A percentile compares a stretch with the other conserved stretches of the same genome.
Evolutionary conservation across 1,284 basidiomycete genomes (phyloP).

Genomic region (Apiotrichum veenhuisii): DNA sequence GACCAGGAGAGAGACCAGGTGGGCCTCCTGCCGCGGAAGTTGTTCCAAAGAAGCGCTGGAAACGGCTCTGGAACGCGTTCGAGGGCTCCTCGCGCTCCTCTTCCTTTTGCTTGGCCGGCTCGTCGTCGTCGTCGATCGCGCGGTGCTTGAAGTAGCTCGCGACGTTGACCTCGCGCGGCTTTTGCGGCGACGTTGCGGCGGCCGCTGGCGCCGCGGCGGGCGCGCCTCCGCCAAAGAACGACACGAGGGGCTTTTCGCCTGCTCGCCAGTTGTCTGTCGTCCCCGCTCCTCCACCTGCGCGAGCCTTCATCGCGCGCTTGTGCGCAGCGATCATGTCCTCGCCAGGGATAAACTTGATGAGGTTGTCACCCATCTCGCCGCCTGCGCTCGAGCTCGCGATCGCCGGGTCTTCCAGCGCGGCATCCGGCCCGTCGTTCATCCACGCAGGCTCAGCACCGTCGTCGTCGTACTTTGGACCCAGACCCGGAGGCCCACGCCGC

Average conservation of each 20-base stretch:
- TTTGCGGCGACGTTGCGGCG: slow-evolving; percentile 13
- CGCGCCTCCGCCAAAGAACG: slow-evolving; percentile 29
- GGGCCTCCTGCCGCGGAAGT: not conserved
- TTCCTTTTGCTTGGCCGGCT: slow-evolving; percentile 15
- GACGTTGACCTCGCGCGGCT: slow-evolving; percentile 38
- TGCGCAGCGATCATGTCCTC: slow-evolving; percentile 47
- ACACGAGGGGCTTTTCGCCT: slow-evolving; percentile 25
- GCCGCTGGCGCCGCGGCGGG: not conserved
- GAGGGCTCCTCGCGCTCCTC: slow-evolving; percentile 11
- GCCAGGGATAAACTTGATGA: slow-evolving; percentile 38
- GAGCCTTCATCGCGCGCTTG: slow-evolving; percentile 36
- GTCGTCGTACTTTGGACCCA: slow-evolving; percentile 23
- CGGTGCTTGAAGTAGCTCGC: slow-evolving; percentile 38
- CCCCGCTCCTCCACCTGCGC: slow-evolving; percentile 11
- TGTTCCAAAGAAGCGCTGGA: slow-evolving; percentile 42
- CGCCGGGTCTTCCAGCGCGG: slow-evolving; percentile 27
- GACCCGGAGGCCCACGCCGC: slow-evolving; percentile 4
- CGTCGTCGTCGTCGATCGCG: slow-evolving; percentile 19
- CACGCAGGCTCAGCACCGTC: slow-evolving; percentile 42
- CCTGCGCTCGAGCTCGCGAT: slow-evolving; percentile 18
- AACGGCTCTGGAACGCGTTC: slow-evolving; percentile 35
- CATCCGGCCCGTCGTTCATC: slow-evolving; percentile 36
- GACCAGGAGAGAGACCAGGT: not conserved
- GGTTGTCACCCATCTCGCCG: slow-evolving; percentile 14
- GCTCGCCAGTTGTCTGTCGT: slow-evolving; percentile 15